Conservation (phyloP, 176 grass and related monocot species). For the Triticum urartu region DNA sequence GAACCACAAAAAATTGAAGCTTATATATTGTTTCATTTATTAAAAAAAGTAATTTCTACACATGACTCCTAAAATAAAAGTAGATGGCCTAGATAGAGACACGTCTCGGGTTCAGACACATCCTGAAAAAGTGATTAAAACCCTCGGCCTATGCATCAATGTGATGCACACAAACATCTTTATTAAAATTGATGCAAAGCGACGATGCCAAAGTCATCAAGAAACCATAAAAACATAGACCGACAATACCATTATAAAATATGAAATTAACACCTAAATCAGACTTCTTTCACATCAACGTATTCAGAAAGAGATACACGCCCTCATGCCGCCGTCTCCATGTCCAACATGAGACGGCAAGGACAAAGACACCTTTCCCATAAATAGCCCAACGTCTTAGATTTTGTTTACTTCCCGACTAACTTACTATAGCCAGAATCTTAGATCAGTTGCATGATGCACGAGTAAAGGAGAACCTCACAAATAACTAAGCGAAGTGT, state of each 20-base stretch:
- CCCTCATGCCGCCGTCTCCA: too few relatives aligned
- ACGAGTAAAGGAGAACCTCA: constrained; percentile 45
- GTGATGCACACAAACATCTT: too few relatives aligned
- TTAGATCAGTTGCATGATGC: constrained; percentile 19
- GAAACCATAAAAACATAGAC: too few relatives aligned
- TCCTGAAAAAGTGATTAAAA: too few relatives aligned
- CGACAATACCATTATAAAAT: too few relatives aligned
- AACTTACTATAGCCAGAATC: background rate
- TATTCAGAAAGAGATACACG: too few relatives aligned
- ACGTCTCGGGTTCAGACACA: background rate
- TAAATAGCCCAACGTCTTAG: constrained; percentile 13
- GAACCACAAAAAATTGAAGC: background rate
- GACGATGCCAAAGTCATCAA: too few relatives aligned
- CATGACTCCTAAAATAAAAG: background rate
- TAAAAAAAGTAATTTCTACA: background rate
- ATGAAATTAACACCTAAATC: too few relatives aligned
- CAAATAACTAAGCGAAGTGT: constrained; percentile 21
- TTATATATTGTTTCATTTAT: background rate
- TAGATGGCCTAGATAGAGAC: background rate
- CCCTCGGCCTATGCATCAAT: too few relatives aligned
- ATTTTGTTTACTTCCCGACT: constrained; percentile 14
- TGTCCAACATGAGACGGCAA: too few relatives aligned
- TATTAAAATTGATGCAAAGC: too few relatives aligned
- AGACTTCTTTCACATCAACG: too few relatives aligned
- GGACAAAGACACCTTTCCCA: background rate